Evolutionary conservation across 306 rosid species (phyloP).

Genomic region (Pueraria montana): DNA sequence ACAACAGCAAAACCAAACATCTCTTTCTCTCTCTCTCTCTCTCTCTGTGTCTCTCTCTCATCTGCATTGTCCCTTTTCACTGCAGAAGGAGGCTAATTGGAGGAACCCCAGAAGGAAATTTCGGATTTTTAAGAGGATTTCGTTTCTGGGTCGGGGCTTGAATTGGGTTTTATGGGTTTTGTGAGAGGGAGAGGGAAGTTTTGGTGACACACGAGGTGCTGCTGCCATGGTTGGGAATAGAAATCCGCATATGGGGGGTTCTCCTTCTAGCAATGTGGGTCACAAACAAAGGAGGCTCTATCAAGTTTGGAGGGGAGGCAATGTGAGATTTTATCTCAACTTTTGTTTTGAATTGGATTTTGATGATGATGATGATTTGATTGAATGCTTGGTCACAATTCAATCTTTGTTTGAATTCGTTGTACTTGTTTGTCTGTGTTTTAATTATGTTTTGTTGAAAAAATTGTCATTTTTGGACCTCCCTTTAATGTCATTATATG

Average conservation of each 20-base stretch:
- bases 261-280: conserved; percentile 50
- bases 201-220: conserved; percentile 41
- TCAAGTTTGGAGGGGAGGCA: conserved; percentile 93
- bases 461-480: neutral
- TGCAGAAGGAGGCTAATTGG: conserved; percentile 30
- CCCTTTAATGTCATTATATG: conserved; percentile 20
- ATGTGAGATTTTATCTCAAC: conserved; percentile 66
- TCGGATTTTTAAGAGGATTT: conserved; percentile 35
- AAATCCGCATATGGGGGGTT: conserved; percentile 51
- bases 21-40: conserved; percentile 28
- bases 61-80: conserved; percentile 40
- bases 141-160: conserved; percentile 35
- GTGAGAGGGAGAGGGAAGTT: conserved; percentile 42
- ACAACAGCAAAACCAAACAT: neutral
- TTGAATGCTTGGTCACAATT: conserved; percentile 33
- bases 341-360: conserved; percentile 18
- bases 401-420: conserved; percentile 39
- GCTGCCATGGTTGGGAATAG: conserved; percentile 52
- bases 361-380: neutral
- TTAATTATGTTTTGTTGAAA: conserved; percentile 15
- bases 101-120: conserved; percentile 46
- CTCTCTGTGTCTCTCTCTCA: neutral
- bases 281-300: conserved; percentile 71
- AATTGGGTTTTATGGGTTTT: conserved; percentile 54
- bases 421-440: conserved; percentile 32